Evolutionary conservation across 1,284 basidiomycete genomes (phyloP).

Genomic region (Pseudozyma thailandica): DNA sequence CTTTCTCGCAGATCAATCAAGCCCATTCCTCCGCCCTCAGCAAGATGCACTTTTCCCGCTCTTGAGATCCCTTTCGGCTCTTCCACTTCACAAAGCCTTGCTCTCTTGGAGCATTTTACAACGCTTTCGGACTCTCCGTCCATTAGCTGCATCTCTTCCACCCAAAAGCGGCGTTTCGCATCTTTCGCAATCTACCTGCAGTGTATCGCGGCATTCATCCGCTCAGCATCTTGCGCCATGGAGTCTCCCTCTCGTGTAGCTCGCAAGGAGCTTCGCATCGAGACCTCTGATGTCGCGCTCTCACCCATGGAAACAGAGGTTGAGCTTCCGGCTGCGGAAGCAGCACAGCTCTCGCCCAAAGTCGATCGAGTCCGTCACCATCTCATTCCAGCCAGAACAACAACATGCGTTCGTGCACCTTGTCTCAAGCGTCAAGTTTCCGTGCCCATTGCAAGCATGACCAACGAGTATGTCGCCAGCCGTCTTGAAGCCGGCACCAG

Average conservation of each 20-base stretch:
- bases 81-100: conserved; percentile 10
- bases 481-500: conserved; percentile 14
- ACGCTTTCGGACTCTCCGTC: no score
- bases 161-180: background rate
- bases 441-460: conserved; percentile 25
- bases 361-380: conserved; percentile 43
- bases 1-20: background rate
- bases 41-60: conserved; percentile 7
- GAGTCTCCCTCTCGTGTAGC: conserved; percentile 2
- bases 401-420: conserved; percentile 48
- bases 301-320: conserved; percentile 18
- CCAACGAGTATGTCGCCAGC: conserved; percentile 13
- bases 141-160: no score
- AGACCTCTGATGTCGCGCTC: conserved; percentile 5
- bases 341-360: conserved; percentile 35
- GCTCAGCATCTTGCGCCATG: conserved; percentile 6
- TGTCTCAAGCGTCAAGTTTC: conserved; percentile 46
- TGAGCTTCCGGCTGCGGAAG: conserved; percentile 36
- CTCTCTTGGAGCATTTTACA: background rate
- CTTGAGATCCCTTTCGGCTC: conserved; percentile 2
- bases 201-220: background rate
- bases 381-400: conserved; percentile 46
- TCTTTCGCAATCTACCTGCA: background rate
- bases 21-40: background rate
- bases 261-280: conserved; percentile 33